phyloP scores from a whole-genome alignment of 139 green algal species.

The Eudorina sp. region DNA sequence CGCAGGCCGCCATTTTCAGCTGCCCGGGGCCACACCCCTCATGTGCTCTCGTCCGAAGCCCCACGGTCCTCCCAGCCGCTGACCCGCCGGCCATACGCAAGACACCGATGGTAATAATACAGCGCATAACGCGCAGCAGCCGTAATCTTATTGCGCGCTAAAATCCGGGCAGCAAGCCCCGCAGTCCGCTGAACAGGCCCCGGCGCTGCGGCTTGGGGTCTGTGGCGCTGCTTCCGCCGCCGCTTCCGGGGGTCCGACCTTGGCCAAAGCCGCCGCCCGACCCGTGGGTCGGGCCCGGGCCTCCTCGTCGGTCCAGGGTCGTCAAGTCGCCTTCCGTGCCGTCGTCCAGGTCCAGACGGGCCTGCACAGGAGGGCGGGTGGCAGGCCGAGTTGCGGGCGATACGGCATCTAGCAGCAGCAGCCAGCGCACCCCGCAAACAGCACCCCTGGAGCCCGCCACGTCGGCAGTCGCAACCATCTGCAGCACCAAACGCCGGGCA shows the following conservation, averaged over 20 bases:
- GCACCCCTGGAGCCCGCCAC: background rate
- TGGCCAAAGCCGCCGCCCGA: background rate
- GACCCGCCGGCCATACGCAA: too few relatives aligned
- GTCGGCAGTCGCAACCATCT: background rate
- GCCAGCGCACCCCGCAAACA: background rate
- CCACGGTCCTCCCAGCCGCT: too few relatives aligned
- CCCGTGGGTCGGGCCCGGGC: background rate
- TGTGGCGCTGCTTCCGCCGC: background rate
- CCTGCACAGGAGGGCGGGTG: background rate
- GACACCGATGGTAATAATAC: too few relatives aligned
- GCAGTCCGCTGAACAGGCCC: constrained; percentile 19
- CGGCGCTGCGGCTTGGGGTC: background rate
- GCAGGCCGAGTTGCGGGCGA: too few relatives aligned
- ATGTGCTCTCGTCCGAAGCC: too few relatives aligned
- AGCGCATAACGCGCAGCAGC: too few relatives aligned
- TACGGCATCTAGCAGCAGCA: too few relatives aligned
- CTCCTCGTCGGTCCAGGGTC: background rate
- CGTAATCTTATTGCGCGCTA: too few relatives aligned
- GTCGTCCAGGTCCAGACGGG: constrained; percentile 29
- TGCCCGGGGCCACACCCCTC: too few relatives aligned
- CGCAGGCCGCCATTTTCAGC: too few relatives aligned
- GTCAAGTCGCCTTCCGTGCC: background rate
- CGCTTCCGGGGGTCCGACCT: too few relatives aligned
- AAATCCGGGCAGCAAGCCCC: constrained; percentile 31
- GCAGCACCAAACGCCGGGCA: background rate